Evolutionary conservation across 164 flowering plant species (phyloP).

Genomic region (Chloranthus sessilifolius): DNA sequence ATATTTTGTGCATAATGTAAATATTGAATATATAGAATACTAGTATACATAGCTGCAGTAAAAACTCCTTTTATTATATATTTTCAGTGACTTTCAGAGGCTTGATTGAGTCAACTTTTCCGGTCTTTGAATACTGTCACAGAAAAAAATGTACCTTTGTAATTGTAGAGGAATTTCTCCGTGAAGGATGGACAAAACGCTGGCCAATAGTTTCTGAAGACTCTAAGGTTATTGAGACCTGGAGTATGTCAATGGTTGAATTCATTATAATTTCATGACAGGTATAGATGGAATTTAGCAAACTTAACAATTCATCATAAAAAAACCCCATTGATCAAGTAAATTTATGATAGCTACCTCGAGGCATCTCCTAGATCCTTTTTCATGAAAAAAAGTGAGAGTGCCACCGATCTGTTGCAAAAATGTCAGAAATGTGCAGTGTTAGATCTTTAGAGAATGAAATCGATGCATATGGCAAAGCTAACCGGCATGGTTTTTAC

Average conservation of each 20-base stretch:
- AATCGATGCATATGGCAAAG: too few relatives aligned
- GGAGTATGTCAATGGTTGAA: constrained; percentile 14
- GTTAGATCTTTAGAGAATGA: too few relatives aligned
- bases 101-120: too few relatives aligned
- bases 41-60: too few relatives aligned
- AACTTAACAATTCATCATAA: too few relatives aligned
- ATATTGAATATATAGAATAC: too few relatives aligned
- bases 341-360: constrained; percentile 57
- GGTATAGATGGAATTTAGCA: constrained; percentile 3
- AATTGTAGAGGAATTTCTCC: constrained; percentile 75
- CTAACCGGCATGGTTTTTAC: too few relatives aligned
- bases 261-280: constrained; percentile 2
- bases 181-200: constrained; percentile 78
- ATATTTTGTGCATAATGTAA: too few relatives aligned
- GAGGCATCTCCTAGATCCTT: constrained; percentile 85
- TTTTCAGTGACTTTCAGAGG: too few relatives aligned
- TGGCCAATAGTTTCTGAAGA: constrained; percentile 71
- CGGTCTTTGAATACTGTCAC: too few relatives aligned
- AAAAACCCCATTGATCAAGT: too few relatives aligned
- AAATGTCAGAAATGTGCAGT: constrained; percentile 12
- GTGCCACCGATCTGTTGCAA: constrained; percentile 90
- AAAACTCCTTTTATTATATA: too few relatives aligned
- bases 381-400: constrained; percentile 90
- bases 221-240: constrained; percentile 88
- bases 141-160: constrained; percentile 58